phyloP scores from a whole-genome alignment of 140 eudicot genomes.

The Stevia rebaudiana region DNA sequence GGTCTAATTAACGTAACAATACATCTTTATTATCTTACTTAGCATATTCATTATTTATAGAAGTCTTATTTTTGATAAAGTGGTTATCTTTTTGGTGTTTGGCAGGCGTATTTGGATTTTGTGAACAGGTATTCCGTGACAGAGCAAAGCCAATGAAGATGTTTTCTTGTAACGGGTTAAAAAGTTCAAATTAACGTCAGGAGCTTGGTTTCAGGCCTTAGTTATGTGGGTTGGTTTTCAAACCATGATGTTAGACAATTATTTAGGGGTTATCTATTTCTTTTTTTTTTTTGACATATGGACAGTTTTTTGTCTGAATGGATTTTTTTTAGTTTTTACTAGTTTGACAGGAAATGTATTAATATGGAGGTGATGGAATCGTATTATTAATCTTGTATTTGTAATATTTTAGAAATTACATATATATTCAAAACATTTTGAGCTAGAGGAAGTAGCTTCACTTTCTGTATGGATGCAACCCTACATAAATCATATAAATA shows the following conservation, averaged over 20 bases:
- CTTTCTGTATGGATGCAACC: too few species aligned
- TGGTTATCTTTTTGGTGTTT: constrained; percentile 4
- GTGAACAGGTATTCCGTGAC: constrained; percentile 33
- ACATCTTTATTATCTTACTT: neutral
- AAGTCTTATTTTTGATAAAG: neutral
- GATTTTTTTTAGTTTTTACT: neutral
- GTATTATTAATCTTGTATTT: neutral
- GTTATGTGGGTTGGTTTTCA: too few species aligned
- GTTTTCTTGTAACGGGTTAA: neutral
- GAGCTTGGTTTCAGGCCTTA: constrained; percentile 1
- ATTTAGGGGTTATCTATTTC: too few species aligned
- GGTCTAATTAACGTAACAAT: neutral
- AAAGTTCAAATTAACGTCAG: neutral
- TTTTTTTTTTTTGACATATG: neutral
- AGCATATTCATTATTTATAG: neutral
- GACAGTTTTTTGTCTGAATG: neutral
- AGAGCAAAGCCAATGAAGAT: constrained; percentile 16
- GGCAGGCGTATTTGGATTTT: constrained; percentile 79
- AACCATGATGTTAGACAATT: too few species aligned
- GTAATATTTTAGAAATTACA: too few species aligned
- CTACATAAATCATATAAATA: too few species aligned
- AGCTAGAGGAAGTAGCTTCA: too few species aligned
- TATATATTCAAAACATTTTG: too few species aligned
- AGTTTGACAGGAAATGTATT: neutral
- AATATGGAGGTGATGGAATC: neutral